phyloP scores from a whole-genome alignment of 495 filamentous ascomycete genomes.

The Aspergillus cavernicola region DNA sequence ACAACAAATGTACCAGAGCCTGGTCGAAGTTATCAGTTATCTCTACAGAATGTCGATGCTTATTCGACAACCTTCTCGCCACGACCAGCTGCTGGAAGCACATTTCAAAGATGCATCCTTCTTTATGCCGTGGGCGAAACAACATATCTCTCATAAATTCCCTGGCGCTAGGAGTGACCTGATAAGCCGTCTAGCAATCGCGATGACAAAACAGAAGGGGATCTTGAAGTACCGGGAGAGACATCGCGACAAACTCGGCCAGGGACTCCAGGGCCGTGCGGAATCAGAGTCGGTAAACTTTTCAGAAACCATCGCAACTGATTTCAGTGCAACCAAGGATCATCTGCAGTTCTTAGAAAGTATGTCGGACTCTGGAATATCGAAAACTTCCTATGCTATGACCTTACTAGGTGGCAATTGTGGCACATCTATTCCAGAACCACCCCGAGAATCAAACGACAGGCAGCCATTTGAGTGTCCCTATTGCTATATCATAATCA shows the following conservation, averaged over 20 bases:
- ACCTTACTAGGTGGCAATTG: background rate
- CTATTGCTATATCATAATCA: constrained; percentile 25
- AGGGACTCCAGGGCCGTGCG: background rate
- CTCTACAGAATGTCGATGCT: constrained; percentile 26
- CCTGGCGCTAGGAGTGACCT: background rate
- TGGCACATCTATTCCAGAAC: background rate
- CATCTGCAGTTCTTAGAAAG: background rate
- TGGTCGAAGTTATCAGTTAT: constrained; percentile 7
- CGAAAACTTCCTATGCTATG: constrained; percentile 8
- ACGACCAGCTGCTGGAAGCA: constrained; percentile 15
- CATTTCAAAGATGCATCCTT: background rate
- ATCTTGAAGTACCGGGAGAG: constrained; percentile 17
- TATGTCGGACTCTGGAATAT: background rate
- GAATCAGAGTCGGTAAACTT: background rate
- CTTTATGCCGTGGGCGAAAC: constrained; percentile 5
- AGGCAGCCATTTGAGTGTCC: constrained; percentile 23
- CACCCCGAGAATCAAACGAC: constrained; percentile 2
- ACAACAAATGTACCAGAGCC: background rate
- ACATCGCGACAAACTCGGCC: constrained; percentile 14
- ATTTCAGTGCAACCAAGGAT: background rate
- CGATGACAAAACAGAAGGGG: constrained; percentile 15
- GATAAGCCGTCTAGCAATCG: constrained; percentile 9
- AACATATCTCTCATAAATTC: constrained; percentile 18
- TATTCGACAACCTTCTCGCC: constrained; percentile 20
- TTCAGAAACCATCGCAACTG: constrained; percentile 10